Base-by-base conservation (phyloP, 225 moss, liverwort and hornwort genomes). In the Climacium dendroides region DNA sequence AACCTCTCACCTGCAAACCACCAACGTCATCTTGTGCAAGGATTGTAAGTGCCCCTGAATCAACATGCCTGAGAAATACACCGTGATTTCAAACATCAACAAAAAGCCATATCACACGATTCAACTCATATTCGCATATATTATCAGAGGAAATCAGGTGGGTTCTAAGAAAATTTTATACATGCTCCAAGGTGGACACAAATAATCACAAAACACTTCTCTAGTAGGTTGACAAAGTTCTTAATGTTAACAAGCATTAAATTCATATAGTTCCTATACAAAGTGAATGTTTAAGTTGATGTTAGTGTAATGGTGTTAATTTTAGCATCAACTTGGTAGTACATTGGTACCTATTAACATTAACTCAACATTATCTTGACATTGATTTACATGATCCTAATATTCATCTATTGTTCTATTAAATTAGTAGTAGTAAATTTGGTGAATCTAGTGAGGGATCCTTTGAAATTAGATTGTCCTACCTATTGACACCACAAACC, bases 401-500 rank as follows among this genome's bases (percentile, higher is more conserved):
- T 15, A 41, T 13, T 65, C 12, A 45, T 57, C 78, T 15, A 41
- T 7, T 77, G 67, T 41, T 79, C 45, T 10, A 19, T 86, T 26
- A 43, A 23, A 77, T 41, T 24, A 32, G 10, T 6, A 65, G 9
- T 45, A 7, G 22, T 37, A 85, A 32, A 15, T n/a, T 78, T 59
- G 32, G 57, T 43, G 58, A 47, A 45, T 45, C 11, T 78, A 15
- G n/a, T 7, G 52, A 14, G 15, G 37, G 37, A 62, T 52, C 26
- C 13, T 60, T 32, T 30, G 66, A 78, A 8, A 28, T 39, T 71
- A 66, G 25, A 53, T 15, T 39, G 37, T n/a, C 57, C 9, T 88
- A 93, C 93, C 93, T 91, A n/a, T 91, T 94, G 60, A 94, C 92
- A 30, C 94, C 94, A 45, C 92, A 92, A 19, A 92, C 92, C 91